Evolutionary conservation across 768 basidiomycete species (phyloP), one percentile per base, ranked within the genome.

Genomic region (Mycena maculata): DNA sequence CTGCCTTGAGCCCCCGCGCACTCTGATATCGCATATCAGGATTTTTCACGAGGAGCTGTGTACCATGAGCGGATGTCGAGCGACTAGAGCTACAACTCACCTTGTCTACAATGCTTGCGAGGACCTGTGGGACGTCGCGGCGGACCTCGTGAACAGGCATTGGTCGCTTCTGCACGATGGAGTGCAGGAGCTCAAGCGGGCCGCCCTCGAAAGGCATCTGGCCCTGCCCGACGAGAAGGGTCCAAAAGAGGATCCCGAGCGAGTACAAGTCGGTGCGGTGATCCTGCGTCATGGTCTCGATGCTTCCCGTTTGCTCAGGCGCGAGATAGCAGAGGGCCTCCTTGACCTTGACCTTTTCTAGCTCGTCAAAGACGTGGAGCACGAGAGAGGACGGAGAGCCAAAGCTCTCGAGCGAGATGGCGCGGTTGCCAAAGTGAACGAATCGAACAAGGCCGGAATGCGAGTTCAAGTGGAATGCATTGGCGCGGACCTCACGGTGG

Each of bases 101-200:
- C 82, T 90, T 91, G 70, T 91, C 90, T 62, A 93, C 86, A 52
- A 93, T 90, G 62, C 83, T 80, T 5, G 90, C 90, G 23, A 93
- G 77, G 15, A 93, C 90, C 67, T 89, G 87, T 1, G 92, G 91
- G 4, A 92, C 83, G 74, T 93, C 92, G 50, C 90, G 81, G 45
- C 92, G 82, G 22, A 92, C 87, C 73, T 92, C 91, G 68, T 92
- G 90, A 15, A 92, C 90, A 11, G 89, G 88, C 87, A 90, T 90
- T 0, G 91, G 89, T 16, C 89, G 78, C 70, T 89, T 90, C 73
- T 91, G 90, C 25, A 91, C 89, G 59, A 92, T 90, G 3, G 90
- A 84, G 72, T 91, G 88, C 60, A 92, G 72, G 25, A 93, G 79
- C 73, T 93, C 91, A 68, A 90, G 76, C 1, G 86, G 83, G 4